phyloP scores from a whole-genome alignment of 331 rosid genomes.

The Pyrus hybrid region DNA sequence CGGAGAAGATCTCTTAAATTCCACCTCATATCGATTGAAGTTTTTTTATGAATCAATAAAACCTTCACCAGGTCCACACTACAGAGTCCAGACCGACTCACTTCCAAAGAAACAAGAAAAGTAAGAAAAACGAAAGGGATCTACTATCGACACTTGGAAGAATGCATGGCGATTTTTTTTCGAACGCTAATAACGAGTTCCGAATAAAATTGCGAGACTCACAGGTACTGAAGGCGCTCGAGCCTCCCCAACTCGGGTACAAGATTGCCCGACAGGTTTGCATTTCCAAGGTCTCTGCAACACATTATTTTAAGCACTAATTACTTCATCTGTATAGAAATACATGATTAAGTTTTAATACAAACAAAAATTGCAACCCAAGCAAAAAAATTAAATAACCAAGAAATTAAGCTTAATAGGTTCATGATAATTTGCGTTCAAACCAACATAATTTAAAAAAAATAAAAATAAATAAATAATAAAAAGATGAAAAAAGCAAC shows the following conservation, averaged over 20 bases:
- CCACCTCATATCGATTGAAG: no score
- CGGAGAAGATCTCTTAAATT: no score
- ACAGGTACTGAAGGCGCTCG: slow-evolving; percentile 73
- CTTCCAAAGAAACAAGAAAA: not conserved
- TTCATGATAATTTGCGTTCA: no score
- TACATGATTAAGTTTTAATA: not conserved
- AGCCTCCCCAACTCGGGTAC: slow-evolving; percentile 73
- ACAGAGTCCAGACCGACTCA: not conserved
- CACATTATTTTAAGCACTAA: not conserved
- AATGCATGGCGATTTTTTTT: no score
- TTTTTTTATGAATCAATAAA: not conserved
- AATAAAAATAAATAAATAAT: not conserved
- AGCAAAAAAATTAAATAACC: not conserved
- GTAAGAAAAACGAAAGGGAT: not conserved
- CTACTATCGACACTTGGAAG: no score
- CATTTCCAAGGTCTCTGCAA: slow-evolving; percentile 77
- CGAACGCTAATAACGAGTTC: not conserved
- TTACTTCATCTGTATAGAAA: not conserved
- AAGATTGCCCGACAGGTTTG: slow-evolving; percentile 63
- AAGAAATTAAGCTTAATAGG: no score
- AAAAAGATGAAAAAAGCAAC: not conserved
- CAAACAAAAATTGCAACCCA: not conserved
- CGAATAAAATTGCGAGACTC: slow-evolving; percentile 15
- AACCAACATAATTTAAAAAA: not conserved
- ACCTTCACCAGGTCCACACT: not conserved